Conservation (phyloP, 495 filamentous ascomycete species). For the Trichoderma erinaceum region DNA sequence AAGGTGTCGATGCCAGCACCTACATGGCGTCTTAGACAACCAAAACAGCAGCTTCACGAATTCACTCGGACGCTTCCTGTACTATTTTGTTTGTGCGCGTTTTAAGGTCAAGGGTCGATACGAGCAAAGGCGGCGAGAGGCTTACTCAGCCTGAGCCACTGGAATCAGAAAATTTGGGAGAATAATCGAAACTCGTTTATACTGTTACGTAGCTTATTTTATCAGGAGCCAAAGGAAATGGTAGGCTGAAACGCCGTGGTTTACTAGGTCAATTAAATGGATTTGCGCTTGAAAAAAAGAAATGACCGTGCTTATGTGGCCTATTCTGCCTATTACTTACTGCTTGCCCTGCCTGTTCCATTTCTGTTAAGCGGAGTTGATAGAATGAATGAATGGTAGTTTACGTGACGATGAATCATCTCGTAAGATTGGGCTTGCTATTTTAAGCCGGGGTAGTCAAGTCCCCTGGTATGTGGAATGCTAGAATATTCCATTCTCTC, state of each 20-base stretch:
- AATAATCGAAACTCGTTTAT: not conserved
- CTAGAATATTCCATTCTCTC: too few species aligned
- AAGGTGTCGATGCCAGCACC: slow-evolving; percentile 50
- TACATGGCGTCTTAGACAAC: slow-evolving; percentile 50
- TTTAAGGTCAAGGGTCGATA: not conserved
- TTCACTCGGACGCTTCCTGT: not conserved
- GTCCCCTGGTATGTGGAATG: too few species aligned
- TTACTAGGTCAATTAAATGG: slow-evolving; percentile 10
- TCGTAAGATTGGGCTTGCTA: too few species aligned
- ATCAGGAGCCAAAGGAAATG: slow-evolving; percentile 9
- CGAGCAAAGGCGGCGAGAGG: not conserved
- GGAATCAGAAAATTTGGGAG: slow-evolving; percentile 2
- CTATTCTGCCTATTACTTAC: not conserved
- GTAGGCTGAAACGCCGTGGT: slow-evolving; percentile 13
- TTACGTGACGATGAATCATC: too few species aligned
- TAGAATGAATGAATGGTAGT: too few species aligned
- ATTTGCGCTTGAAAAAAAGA: not conserved
- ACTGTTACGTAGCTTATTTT: slow-evolving; percentile 11
- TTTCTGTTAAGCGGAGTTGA: too few species aligned
- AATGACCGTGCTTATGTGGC: not conserved
- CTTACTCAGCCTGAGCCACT: not conserved
- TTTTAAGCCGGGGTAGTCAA: too few species aligned
- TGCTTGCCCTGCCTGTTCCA: too few species aligned
- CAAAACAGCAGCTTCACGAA: not conserved
- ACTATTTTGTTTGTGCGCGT: not conserved